Evolutionary conservation across 2,329 filamentous ascomycete species (phyloP).

Genomic region (Paraconiothyrium sp.): DNA sequence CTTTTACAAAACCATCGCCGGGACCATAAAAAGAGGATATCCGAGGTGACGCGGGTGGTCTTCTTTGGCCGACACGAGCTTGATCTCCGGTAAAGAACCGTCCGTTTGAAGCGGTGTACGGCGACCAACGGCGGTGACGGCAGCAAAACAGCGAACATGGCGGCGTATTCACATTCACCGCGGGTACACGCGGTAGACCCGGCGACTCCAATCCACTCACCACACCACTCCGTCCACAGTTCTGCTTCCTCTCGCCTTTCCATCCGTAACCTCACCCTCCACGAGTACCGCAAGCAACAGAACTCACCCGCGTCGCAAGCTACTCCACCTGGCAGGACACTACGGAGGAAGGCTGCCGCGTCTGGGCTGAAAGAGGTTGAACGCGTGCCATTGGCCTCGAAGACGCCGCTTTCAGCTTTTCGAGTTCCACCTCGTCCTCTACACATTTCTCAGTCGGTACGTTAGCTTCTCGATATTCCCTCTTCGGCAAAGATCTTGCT

Average conservation of each 20-base stretch:
- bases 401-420: conserved; percentile 21
- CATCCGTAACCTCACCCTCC: conserved; percentile 47
- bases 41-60: conserved; percentile 15
- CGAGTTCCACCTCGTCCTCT: conserved; percentile 32
- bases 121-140: neutral
- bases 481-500: neutral
- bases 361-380: conserved; percentile 43
- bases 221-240: conserved; percentile 47
- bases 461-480: neutral
- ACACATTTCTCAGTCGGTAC: conserved; percentile 39
- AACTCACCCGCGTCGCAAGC: conserved; percentile 42
- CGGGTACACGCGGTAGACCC: conserved; percentile 29
- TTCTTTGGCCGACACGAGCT: neutral
- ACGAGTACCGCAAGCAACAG: conserved; percentile 53
- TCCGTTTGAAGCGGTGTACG: conserved; percentile 1
- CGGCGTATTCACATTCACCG: conserved; percentile 37
- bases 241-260: conserved; percentile 45
- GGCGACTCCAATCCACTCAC: conserved; percentile 48
- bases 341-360: conserved; percentile 50
- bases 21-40: conserved; percentile 14
- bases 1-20: conserved; percentile 13
- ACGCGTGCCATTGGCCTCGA: conserved; percentile 33
- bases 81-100: neutral
- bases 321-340: conserved; percentile 43
- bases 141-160: conserved; percentile 30